These are phyloP conservation scores for Fraxinus latifolia DNA, from an alignment of 305 asterid genomes.

Conservation along the genomic window DNA sequence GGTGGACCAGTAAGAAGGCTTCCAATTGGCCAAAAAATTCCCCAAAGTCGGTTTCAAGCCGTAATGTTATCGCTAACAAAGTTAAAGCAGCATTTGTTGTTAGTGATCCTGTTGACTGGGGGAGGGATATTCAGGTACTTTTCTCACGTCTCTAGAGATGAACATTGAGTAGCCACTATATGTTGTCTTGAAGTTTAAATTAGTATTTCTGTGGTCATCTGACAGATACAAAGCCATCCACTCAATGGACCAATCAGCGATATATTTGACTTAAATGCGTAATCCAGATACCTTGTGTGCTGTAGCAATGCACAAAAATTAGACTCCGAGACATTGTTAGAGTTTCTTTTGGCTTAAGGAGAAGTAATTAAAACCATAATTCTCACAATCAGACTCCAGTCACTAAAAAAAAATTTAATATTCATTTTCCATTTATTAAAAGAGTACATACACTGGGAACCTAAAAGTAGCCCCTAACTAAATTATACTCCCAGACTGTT, in stretches of 20 bases:
- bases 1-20: conserved; percentile 41
- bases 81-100: conserved; percentile 58
- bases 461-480: neutral
- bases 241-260: neutral
- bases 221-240: neutral
- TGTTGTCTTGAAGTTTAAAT: neutral
- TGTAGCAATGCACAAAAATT: neutral
- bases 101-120: conserved; percentile 74
- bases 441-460: neutral
- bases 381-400: neutral
- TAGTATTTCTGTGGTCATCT: neutral
- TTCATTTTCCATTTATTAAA: neutral
- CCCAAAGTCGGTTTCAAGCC: conserved; percentile 17
- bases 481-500: neutral
- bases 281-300: neutral
- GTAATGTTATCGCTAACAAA: conserved; percentile 22
- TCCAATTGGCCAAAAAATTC: conserved; percentile 25
- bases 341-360: neutral
- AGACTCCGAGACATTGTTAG: neutral
- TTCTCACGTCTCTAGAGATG: neutral
- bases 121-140: conserved; percentile 62
- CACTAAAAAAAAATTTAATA: neutral
- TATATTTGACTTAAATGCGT: neutral
- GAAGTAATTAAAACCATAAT: neutral
- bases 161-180: neutral